phyloP scores from a whole-genome alignment of 1,284 basidiomycete species.

The Boletellus deceptivus region DNA sequence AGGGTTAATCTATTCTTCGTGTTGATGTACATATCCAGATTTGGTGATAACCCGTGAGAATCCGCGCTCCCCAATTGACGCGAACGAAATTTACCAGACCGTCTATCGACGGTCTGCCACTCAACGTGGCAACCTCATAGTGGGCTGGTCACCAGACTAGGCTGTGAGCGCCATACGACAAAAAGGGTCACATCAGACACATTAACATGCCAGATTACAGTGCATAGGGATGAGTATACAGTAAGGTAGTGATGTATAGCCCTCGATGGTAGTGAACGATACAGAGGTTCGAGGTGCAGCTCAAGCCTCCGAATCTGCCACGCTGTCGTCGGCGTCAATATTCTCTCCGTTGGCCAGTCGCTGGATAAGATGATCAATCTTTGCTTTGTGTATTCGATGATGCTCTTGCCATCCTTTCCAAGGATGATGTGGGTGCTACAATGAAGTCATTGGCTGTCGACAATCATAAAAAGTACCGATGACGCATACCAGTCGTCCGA shows the following conservation, averaged over 20 bases:
- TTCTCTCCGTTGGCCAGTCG: conserved; percentile 56
- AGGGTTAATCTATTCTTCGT: too few species aligned
- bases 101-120: too few species aligned
- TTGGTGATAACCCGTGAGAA: too few species aligned
- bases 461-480: neutral
- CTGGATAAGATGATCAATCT: conserved; percentile 74
- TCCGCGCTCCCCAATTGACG: too few species aligned
- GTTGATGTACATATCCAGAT: too few species aligned
- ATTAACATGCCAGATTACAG: conserved; percentile 1
- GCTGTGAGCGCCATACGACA: too few species aligned
- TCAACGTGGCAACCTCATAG: too few species aligned
- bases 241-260: conserved; percentile 7
- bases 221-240: conserved; percentile 9
- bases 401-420: conserved; percentile 92
- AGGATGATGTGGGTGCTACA: conserved; percentile 76
- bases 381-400: conserved; percentile 78
- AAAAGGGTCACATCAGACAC: neutral
- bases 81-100: too few species aligned
- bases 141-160: too few species aligned
- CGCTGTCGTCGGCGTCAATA: conserved; percentile 39
- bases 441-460: neutral
- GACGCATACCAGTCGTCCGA: conserved; percentile 57
- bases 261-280: neutral
- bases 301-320: conserved; percentile 30
- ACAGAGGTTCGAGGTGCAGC: neutral